phyloP scores from a whole-genome alignment of 2,329 filamentous ascomycete species.

The Cadophora sp. region DNA sequence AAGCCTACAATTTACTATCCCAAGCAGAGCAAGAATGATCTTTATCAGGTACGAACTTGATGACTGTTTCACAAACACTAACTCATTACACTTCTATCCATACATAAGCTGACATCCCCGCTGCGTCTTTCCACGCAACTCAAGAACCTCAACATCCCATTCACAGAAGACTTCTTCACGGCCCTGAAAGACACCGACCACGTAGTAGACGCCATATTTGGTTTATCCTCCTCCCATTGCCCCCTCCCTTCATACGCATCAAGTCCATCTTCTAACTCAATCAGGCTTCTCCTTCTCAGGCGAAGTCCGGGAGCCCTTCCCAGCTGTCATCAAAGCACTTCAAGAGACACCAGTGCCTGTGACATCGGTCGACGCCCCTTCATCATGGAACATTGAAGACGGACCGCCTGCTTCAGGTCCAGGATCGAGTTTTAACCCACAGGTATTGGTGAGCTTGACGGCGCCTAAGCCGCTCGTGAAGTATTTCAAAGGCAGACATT shows the following conservation, averaged over 20 bases:
- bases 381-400: constrained; percentile 90
- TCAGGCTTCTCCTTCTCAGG: constrained; percentile 90
- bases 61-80: not conserved
- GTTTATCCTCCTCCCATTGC: constrained; percentile 50
- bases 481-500: constrained; percentile 87
- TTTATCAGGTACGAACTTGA: constrained; percentile 74
- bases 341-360: constrained; percentile 77
- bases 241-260: not conserved
- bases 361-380: constrained; percentile 89
- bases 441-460: constrained; percentile 83
- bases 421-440: constrained; percentile 81
- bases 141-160: constrained; percentile 80
- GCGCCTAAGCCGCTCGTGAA: constrained; percentile 91
- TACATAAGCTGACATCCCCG: constrained; percentile 2
- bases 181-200: constrained; percentile 76
- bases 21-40: constrained; percentile 86
- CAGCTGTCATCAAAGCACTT: constrained; percentile 78
- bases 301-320: constrained; percentile 91
- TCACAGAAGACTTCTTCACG: constrained; percentile 77
- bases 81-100: not conserved
- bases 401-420: constrained; percentile 81
- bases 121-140: constrained; percentile 86
- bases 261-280: constrained; percentile 16
- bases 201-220: constrained; percentile 92
- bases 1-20: constrained; percentile 89